These are phyloP conservation scores for Rhodotorula paludigena DNA, from an alignment of 768 basidiomycete genomes.

Conservation along the genomic window DNA sequence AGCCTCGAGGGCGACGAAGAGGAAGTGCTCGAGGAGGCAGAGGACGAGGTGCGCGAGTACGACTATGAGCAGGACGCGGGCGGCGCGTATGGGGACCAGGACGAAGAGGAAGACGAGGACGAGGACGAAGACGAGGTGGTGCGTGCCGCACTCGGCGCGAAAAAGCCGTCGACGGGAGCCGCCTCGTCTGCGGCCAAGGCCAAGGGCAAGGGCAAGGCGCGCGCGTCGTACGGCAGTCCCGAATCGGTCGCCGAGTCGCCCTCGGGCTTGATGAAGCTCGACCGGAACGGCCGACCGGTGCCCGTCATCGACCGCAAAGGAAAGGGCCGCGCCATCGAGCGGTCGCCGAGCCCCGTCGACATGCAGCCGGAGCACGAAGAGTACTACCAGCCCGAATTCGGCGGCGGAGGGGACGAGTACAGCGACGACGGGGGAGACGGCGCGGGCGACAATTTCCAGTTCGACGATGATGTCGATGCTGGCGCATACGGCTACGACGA, in stretches of 20 bases:
- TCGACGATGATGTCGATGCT: constrained; percentile 27
- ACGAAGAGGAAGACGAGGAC: constrained; percentile 4
- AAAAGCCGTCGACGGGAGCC: constrained; percentile 6
- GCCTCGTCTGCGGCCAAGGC: constrained; percentile 8
- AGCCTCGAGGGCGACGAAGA: constrained; percentile 4
- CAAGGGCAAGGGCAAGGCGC: constrained; percentile 21
- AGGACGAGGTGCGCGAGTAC: neutral
- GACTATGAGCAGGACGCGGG: neutral
- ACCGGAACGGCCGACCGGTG: constrained; percentile 19
- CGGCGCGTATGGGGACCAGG: neutral
- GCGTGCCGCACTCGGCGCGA: neutral
- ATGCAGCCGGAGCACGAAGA: neutral
- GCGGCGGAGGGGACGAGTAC: constrained; percentile 1
- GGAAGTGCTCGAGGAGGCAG: neutral
- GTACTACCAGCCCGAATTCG: constrained; percentile 15
- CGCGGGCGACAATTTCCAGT: neutral
- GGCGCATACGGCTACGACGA: constrained; percentile 10
- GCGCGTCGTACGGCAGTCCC: constrained; percentile 1
- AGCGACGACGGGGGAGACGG: neutral
- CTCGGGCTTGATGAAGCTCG: constrained; percentile 16
- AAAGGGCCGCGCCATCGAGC: constrained; percentile 12
- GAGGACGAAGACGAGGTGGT: constrained; percentile 22
- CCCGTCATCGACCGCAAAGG: constrained; percentile 6
- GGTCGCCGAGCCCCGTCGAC: neutral
- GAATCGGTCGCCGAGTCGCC: neutral